These are phyloP conservation scores for Jamesozyma hellenica DNA, from an alignment of 805 yeast species.

Conservation along the genomic window DNA sequence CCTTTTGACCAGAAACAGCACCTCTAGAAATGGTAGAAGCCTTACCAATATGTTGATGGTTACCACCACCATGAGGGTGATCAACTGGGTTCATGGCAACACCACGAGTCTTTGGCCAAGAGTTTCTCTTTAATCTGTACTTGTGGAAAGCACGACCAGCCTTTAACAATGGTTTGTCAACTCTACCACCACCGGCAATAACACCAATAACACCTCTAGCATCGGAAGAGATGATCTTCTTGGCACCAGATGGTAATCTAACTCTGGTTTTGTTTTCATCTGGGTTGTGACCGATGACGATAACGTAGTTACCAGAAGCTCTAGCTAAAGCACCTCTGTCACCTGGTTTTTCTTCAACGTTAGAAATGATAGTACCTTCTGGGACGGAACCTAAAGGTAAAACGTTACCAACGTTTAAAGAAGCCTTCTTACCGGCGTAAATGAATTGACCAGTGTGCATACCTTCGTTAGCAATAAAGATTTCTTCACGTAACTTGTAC, in stretches of 20 bases:
- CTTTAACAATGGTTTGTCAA: constrained; percentile 97
- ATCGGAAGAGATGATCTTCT: constrained; percentile 87
- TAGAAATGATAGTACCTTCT: constrained; percentile 98
- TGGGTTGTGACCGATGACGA: constrained; percentile 97
- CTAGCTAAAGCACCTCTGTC: constrained; percentile 99
- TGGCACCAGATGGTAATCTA: constrained; percentile 97
- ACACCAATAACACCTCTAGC: constrained; percentile 99
- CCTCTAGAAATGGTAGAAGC: constrained; percentile 98
- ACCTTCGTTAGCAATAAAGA: constrained; percentile 98
- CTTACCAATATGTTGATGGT: constrained; percentile 99
- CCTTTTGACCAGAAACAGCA: constrained; percentile 99
- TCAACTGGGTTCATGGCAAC: constrained; percentile 99
- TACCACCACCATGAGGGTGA: constrained; percentile 99
- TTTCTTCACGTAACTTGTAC: constrained; percentile 95
- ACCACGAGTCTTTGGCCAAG: constrained; percentile 99
- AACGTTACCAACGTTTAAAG: constrained; percentile 92
- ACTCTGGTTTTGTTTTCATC: constrained; percentile 98
- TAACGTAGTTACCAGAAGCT: constrained; percentile 98
- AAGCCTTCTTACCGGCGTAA: constrained; percentile 98
- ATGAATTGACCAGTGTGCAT: constrained; percentile 98
- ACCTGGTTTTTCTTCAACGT: constrained; percentile 97
- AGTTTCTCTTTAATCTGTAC: constrained; percentile 98
- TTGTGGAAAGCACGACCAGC: constrained; percentile 99
- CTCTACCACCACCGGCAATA: constrained; percentile 99
- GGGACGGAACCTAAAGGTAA: constrained; percentile 95